Evolutionary conservation across 352 stramenopile genomes (phyloP).

Genomic region (Globisporangium canariense): DNA sequence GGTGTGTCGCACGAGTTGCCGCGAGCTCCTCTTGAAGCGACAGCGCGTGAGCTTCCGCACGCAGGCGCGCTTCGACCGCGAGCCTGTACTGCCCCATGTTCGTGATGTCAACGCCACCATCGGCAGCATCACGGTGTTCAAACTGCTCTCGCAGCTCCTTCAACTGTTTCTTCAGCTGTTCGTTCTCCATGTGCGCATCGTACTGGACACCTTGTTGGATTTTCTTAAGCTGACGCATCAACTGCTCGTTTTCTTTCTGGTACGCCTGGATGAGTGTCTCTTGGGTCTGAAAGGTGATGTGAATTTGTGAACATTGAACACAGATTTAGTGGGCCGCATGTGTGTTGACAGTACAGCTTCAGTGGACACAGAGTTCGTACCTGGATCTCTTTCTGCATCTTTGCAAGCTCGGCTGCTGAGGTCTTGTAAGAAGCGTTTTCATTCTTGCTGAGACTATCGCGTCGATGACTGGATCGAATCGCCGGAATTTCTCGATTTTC

Average conservation of each 20-base stretch:
- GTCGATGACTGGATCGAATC: background rate
- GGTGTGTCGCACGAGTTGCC: constrained; percentile 27
- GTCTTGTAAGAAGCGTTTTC: background rate
- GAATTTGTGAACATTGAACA: background rate
- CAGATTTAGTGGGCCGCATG: background rate
- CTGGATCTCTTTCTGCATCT: constrained; percentile 59
- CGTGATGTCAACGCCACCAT: constrained; percentile 18
- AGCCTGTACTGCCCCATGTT: constrained; percentile 44
- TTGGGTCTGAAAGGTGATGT: constrained; percentile 39
- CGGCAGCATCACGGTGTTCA: constrained; percentile 13
- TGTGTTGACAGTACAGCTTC: background rate
- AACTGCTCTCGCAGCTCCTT: constrained; percentile 36
- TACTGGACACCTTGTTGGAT: constrained; percentile 58
- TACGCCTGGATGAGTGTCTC: constrained; percentile 75
- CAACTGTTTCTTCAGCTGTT: constrained; percentile 49
- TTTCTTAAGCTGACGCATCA: constrained; percentile 77
- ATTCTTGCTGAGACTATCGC: background rate
- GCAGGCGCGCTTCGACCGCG: constrained; percentile 59
- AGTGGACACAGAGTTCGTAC: constrained; percentile 12
- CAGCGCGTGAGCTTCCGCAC: constrained; percentile 50
- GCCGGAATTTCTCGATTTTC: background rate
- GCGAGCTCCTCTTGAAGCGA: constrained; percentile 63
- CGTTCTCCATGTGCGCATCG: constrained; percentile 75
- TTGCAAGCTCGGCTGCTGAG: constrained; percentile 13
- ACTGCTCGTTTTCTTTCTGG: constrained; percentile 78